Evolutionary conservation across 495 filamentous ascomycete genomes (phyloP), one percentile per base, ranked within the genome.

Genomic region (Umbilicaria muhlenbergii): DNA sequence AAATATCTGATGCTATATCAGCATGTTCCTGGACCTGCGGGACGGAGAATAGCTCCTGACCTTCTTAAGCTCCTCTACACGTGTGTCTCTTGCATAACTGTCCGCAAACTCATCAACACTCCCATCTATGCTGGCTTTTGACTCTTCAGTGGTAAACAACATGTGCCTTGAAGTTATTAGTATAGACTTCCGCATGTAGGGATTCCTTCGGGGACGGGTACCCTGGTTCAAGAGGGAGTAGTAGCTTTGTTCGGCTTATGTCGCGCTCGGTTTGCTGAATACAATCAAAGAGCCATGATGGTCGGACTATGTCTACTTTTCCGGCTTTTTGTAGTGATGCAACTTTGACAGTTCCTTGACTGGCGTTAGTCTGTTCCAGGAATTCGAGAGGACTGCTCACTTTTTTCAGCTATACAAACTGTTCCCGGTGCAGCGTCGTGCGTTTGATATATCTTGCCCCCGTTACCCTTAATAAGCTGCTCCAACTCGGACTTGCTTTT

Each of bases 211-310:
- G 47, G 38, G 67, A 68, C 44, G 69, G 58, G 47, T 77, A 81
- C 37, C 70, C 71, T 5, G 78, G 74, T 53, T 91, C 85, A 28
- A 74, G 71, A 1, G 84, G 83, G 8, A 88, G 60, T 18, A 85
- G 58, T 19, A 77, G 64, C 32, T 69, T 71, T 0, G 68, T 56
- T 18, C 71, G 59, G 7, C 69, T 67, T 11, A 62, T 63, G 53
- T 91, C 84, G 11, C 67, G 63, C 40, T 85, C 69, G 15, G 60
- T 66, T 51, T 85, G 80, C 49, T 64, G 67, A 43, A 86, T 69
- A 49, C 83, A 91, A 56, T 95, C 86, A 31, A 88, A 67, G 11
- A 95, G 61, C 91, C 91, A 99, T 12, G 69, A 71, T 5, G 88
- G 83, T 15, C 75, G 72, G 34, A 95, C 67, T 44, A 96, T 78